Evolutionary conservation across 1,284 basidiomycete genomes (phyloP), one percentile per base, ranked within the genome.

Genomic region (Boletus semigastroideus): DNA sequence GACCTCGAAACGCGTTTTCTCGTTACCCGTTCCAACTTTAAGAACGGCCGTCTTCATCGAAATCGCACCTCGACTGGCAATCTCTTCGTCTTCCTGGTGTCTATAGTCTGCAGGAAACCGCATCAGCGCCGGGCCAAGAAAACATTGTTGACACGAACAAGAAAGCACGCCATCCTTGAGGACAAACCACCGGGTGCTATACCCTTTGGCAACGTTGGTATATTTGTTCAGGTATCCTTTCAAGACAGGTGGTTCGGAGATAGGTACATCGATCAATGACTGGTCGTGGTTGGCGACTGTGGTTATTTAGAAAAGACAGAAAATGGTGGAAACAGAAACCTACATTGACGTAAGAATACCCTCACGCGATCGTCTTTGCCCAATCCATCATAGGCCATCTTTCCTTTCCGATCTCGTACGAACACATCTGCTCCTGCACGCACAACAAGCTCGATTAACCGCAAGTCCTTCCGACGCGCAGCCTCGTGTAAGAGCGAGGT

Each of bases 131-230:
- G 20, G 20, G 39, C 27, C 51, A 37, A 44, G 4, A 25, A 5
- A 17, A 46, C 22, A 45, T 7, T 41, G 39, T n/a, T 41, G 42
- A 31, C 10, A 77, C 85, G 37, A 65, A 88, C 91, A 94, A 27
- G 89, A 92, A 12, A 96, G 72, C 31, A 90, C 77, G 6, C 94
- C 96, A 55, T 91, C 84, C 61, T 91, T 86, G 36, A 98, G 79
- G 0, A 98, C 94, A 64, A 98, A 97, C 94, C 95, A 98, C 0
- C 96, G 79, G 0, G 90, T 90, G 60, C 87, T 89, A 72, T 95
- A 98, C 0, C 96, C 94, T 59, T 86, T 84, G 0, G 92, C 92
- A 37, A 95, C 86, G 61, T 95, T 96, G 5, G 89, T 87, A 68
- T 94, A 96, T 71, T 96, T 96, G 65, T 87, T 90, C 17, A 94